Evolutionary conservation across 352 stramenopile genomes (phyloP), one percentile per base, ranked within the genome.

Genomic region (Elongisporangium anandrum): DNA sequence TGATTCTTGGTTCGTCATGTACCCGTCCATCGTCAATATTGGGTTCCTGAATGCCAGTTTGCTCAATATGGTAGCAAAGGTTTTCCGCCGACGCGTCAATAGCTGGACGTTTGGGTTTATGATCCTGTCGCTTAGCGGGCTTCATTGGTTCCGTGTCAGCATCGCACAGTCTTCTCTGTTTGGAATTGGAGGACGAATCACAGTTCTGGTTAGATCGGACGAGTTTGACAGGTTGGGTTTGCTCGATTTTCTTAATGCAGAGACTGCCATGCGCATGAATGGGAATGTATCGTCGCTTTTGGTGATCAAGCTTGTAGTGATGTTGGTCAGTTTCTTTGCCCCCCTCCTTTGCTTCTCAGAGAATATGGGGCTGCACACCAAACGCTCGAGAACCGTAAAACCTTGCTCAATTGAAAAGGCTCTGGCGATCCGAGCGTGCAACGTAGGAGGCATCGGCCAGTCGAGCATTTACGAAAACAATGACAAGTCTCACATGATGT

Each of bases 271-370:
- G 12, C 64, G 61, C 0, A 56, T 87, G 34, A 60, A 74, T 34
- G 77, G 69, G 21, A 64, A 59, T 59, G 53, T 77, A 49, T 26
- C 20, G 12, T 50, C 71, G 55, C 63, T 82, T 15, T 75, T 80
- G 16, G 9, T 54, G 17, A 49, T 80, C 52, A 86, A 86, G 51
- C 17, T 84, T n/a, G 22, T 21, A 0, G 61, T 55, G 12, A n/a
- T 81, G 19, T 54, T 84, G 13, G 64, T 39, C 1, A 47, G 79
- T 51, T 81, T 75, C 47, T 48, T 74, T 0, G 22, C 79, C 29
- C 70, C 72, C 24, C 50, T 86, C 1, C 8, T 75, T 4, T 53
- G 34, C 34, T 45, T 45, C 34, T 45, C 34, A 17, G 34, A 45
- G 10, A 45, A 45, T 2, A 45, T 45, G 34, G 10, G 34, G 34